These are phyloP conservation scores for Aspergillus luchuensis DNA, from an alignment of 2,329 filamentous ascomycete species.

Conservation along the genomic window DNA sequence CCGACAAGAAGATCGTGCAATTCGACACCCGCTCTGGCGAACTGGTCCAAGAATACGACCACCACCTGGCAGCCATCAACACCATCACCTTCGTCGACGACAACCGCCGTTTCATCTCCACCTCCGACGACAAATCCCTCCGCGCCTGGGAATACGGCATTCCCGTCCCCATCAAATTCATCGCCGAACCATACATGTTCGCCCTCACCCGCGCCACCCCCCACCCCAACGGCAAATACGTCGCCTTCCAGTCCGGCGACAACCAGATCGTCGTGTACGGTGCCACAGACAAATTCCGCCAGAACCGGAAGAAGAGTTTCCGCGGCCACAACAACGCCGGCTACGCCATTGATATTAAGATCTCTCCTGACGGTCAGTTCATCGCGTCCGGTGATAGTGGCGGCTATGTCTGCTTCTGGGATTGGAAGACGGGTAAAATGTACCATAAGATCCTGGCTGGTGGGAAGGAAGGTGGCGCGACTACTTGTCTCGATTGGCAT, in stretches of 20 bases:
- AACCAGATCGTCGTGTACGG: slow-evolving; percentile 98
- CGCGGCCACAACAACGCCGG: slow-evolving; percentile 95
- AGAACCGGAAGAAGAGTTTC: slow-evolving; percentile 97
- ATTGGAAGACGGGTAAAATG: slow-evolving; percentile 99
- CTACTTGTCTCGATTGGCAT: slow-evolving; percentile 92
- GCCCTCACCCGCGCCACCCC: slow-evolving; percentile 81
- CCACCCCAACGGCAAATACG: slow-evolving; percentile 90
- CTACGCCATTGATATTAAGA: slow-evolving; percentile 84
- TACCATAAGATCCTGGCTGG: slow-evolving; percentile 88
- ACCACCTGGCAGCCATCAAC: slow-evolving; percentile 96
- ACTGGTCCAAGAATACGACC: slow-evolving; percentile 95
- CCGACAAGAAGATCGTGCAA: slow-evolving; percentile 98
- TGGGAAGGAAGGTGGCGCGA: slow-evolving; percentile 68
- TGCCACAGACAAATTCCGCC: slow-evolving; percentile 90
- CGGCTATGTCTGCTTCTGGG: slow-evolving; percentile 94
- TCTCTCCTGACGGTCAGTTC: slow-evolving; percentile 90
- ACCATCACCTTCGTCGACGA: slow-evolving; percentile 96
- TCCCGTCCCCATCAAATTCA: slow-evolving; percentile 97
- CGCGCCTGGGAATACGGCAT: slow-evolving; percentile 99
- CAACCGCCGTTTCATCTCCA: slow-evolving; percentile 94
- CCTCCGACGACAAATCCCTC: slow-evolving; percentile 93
- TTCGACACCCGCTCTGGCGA: slow-evolving; percentile 85
- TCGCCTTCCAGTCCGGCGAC: slow-evolving; percentile 89
- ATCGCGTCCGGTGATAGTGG: slow-evolving; percentile 82
- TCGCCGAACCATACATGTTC: slow-evolving; percentile 97